Conservation (phyloP, 331 rosid species). For the Cydonia oblonga region DNA sequence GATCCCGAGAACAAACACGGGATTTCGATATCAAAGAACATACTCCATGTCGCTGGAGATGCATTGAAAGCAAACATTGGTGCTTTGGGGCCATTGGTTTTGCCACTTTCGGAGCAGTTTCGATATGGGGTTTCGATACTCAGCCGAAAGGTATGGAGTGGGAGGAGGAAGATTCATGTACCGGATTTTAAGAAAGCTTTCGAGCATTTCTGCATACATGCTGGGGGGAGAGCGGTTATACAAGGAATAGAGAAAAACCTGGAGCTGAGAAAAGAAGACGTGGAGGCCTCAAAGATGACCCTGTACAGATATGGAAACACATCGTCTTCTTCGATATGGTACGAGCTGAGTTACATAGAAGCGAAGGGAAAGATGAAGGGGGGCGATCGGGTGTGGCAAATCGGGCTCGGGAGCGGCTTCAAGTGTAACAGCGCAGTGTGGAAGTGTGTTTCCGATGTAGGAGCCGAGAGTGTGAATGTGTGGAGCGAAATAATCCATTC, state of each 20-base stretch:
- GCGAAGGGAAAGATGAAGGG: no score
- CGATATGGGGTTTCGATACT: slow-evolving; percentile 24
- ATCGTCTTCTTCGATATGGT: slow-evolving; percentile 39
- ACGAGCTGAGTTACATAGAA: no score
- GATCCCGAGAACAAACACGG: slow-evolving; percentile 67
- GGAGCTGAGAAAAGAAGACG: slow-evolving; percentile 30
- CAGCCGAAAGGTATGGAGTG: slow-evolving; percentile 26
- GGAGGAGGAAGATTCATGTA: slow-evolving; percentile 35
- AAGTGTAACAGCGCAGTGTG: no score
- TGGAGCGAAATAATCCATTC: no score
- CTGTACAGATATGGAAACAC: slow-evolving; percentile 41
- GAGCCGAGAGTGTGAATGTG: no score
- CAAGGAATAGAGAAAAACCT: slow-evolving; percentile 42
- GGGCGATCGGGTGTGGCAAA: no score
- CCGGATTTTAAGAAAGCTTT: slow-evolving; percentile 38
- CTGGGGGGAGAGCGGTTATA: slow-evolving; percentile 36
- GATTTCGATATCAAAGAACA: slow-evolving; percentile 48
- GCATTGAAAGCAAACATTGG: slow-evolving; percentile 75
- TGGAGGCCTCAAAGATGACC: slow-evolving; percentile 40
- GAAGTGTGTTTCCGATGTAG: no score
- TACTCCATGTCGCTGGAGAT: slow-evolving; percentile 83
- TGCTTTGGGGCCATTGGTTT: slow-evolving; percentile 45
- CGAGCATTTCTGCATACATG: slow-evolving; percentile 43
- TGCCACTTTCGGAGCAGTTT: slow-evolving; percentile 36
- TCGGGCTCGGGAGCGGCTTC: no score